These are phyloP conservation scores for Xylariaceae sp. DNA, from an alignment of 2,329 filamentous ascomycete species.

Conservation along the genomic window DNA sequence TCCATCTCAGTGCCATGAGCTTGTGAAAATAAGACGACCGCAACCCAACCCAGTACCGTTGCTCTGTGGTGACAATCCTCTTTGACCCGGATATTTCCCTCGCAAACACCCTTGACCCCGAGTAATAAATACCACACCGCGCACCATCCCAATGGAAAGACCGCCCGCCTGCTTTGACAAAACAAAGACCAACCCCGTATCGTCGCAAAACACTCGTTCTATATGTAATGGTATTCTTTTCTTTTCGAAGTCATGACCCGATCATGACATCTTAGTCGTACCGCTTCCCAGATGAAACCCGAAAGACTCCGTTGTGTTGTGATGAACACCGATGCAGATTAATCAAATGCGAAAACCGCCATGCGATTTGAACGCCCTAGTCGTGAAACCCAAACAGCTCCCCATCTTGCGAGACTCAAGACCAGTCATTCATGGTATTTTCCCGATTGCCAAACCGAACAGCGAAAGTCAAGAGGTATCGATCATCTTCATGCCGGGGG, in stretches of 20 bases:
- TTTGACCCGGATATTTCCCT: conserved; percentile 28
- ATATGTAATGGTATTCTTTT: conserved; percentile 42
- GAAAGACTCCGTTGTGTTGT: conserved; percentile 40
- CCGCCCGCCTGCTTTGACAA: conserved; percentile 30
- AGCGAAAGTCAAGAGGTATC: conserved; percentile 40
- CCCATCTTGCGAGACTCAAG: conserved; percentile 35
- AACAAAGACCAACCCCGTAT: conserved; percentile 34
- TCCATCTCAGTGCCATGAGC: conserved; percentile 29
- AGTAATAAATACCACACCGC: conserved; percentile 12
- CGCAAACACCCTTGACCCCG: conserved; percentile 16
- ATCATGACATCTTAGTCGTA: conserved; percentile 43
- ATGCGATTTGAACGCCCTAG: conserved; percentile 37
- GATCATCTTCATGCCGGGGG: conserved; percentile 37
- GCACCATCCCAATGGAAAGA: conserved; percentile 16
- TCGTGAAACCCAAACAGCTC: conserved; percentile 39
- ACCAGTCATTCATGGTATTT: conserved; percentile 26
- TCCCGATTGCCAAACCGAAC: conserved; percentile 25
- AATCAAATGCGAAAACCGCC: conserved; percentile 42
- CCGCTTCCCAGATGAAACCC: conserved; percentile 35
- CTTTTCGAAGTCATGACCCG: conserved; percentile 46
- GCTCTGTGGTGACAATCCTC: conserved; percentile 27
- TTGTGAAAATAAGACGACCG: conserved; percentile 22
- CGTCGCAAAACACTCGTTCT: conserved; percentile 41
- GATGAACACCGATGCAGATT: conserved; percentile 45
- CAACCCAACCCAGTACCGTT: conserved; percentile 25